phyloP scores from a whole-genome alignment of 495 filamentous ascomycete species.

The Hypoxylon subgilvum region DNA sequence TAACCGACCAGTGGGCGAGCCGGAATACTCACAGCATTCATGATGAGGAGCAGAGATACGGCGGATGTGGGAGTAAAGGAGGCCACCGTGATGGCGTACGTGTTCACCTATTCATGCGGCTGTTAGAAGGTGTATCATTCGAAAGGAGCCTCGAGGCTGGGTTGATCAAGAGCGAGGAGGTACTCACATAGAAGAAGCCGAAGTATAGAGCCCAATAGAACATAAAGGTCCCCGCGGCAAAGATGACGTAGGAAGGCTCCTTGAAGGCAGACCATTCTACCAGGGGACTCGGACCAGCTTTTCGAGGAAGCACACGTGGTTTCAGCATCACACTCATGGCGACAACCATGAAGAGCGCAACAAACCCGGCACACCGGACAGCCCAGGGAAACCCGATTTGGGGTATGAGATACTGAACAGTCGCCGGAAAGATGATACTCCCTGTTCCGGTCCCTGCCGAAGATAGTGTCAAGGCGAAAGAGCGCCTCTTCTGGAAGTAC shows the following conservation, averaged over 20 bases:
- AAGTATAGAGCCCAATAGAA: conserved; percentile 55
- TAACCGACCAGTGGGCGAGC: conserved; percentile 47
- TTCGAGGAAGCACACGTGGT: conserved; percentile 43
- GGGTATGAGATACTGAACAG: conserved; percentile 51
- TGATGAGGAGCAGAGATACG: conserved; percentile 51
- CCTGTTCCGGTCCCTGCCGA: conserved; percentile 52
- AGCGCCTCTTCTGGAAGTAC: conserved; percentile 49
- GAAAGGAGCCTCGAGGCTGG: not conserved
- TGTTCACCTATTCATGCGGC: conserved; percentile 28
- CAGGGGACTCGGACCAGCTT: conserved; percentile 42
- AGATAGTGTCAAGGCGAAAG: conserved; percentile 45
- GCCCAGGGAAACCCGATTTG: conserved; percentile 53
- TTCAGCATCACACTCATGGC: conserved; percentile 42
- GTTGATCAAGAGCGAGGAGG: not conserved
- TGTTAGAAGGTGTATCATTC: conserved; percentile 1
- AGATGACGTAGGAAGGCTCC: conserved; percentile 50
- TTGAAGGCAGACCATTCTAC: conserved; percentile 53
- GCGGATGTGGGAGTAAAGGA: conserved; percentile 48
- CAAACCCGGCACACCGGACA: conserved; percentile 48
- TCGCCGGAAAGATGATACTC: conserved; percentile 51
- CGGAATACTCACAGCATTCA: conserved; percentile 49
- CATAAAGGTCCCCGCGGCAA: conserved; percentile 46
- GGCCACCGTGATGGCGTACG: conserved; percentile 49
- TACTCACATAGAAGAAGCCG: conserved; percentile 54
- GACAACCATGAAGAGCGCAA: conserved; percentile 44